phyloP scores from a whole-genome alignment of 495 filamentous ascomycete genomes.

The Penicillium turbatum region DNA sequence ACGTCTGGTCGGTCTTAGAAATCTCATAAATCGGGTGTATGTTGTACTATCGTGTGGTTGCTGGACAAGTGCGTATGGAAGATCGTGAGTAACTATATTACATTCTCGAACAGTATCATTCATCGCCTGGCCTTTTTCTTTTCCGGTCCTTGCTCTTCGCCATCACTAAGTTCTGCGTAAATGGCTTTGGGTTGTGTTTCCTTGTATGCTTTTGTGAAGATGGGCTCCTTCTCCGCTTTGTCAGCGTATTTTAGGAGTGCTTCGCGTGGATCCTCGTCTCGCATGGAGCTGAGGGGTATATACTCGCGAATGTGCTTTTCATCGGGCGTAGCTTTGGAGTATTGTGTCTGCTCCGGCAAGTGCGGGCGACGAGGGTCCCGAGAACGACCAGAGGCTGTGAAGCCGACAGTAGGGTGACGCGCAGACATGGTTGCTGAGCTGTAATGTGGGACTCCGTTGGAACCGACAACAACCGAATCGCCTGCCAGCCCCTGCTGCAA shows the following conservation, averaged over 20 bases:
- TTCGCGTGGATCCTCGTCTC: conserved; percentile 94
- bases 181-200: conserved; percentile 89
- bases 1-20: background rate
- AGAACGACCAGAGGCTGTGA: conserved; percentile 75
- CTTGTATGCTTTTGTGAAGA: conserved; percentile 92
- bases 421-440: conserved; percentile 51
- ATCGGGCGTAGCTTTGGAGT: conserved; percentile 86
- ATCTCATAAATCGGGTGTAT: background rate
- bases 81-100: conserved; percentile 6
- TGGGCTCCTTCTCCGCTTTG: conserved; percentile 84
- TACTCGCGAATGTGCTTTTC: conserved; percentile 81
- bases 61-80: background rate
- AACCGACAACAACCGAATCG: conserved; percentile 68
- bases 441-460: conserved; percentile 43
- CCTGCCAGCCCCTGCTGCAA: conserved; percentile 70
- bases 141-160: conserved; percentile 66
- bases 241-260: conserved; percentile 94
- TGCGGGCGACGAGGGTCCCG: conserved; percentile 78
- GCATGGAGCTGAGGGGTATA: conserved; percentile 88
- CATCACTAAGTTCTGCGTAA: conserved; percentile 89
- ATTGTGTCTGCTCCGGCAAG: conserved; percentile 79
- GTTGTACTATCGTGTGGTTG: background rate
- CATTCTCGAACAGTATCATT: conserved; percentile 8
- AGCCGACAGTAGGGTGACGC: conserved; percentile 65
- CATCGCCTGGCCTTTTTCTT: conserved; percentile 59